Conservation (phyloP, 1,139 yeast species). For the Saccharomycopsis crataegensis region DNA sequence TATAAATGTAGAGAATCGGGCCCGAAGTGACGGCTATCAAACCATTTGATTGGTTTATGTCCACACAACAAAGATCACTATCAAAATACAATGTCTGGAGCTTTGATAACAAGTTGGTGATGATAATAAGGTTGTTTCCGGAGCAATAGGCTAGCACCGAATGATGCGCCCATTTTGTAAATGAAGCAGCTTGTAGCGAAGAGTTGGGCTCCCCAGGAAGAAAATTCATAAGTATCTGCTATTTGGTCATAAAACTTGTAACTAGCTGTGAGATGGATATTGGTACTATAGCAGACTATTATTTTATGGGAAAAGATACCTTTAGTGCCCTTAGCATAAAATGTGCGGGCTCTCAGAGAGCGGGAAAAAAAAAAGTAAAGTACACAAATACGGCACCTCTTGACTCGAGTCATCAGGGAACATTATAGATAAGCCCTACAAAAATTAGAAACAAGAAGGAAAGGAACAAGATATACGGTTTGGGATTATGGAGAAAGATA, state of each 20-base stretch:
- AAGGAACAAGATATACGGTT: no score
- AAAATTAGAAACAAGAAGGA: no score
- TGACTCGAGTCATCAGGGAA: no score
- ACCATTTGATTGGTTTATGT: constrained; percentile 54
- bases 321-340: no score
- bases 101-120: constrained; percentile 42
- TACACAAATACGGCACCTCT: no score
- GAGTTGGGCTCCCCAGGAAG: constrained; percentile 20
- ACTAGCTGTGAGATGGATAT: no score
- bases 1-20: constrained; percentile 28
- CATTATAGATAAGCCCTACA: no score
- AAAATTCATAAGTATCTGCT: constrained; percentile 15
- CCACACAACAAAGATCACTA: constrained; percentile 58
- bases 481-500: no score
- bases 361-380: no score
- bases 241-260: background rate
- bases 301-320: no score
- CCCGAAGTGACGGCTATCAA: constrained; percentile 35
- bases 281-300: no score
- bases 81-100: constrained; percentile 74
- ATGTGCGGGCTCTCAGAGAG: no score
- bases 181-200: constrained; percentile 8
- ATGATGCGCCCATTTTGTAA: constrained; percentile 15
- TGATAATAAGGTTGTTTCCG: constrained; percentile 75
- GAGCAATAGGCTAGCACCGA: constrained; percentile 56